Percentiles rank a stretch among this genome's conserved stretches.
phyloP scores from a whole-genome alignment of 1,284 basidiomycete species.

The Schizophyllum commune region DNA sequence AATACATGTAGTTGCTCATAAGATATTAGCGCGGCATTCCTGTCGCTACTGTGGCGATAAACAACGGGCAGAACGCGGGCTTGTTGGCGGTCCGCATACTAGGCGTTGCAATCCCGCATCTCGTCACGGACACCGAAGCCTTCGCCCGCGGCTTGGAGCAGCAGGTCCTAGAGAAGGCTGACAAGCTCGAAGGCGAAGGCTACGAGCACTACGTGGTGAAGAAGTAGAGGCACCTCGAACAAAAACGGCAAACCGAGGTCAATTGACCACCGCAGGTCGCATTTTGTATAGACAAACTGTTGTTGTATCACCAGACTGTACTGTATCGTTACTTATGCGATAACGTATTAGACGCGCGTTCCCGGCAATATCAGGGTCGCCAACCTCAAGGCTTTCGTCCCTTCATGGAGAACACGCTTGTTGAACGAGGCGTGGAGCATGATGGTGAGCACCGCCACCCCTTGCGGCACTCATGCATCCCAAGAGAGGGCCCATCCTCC shows the following conservation, averaged over 20 bases:
- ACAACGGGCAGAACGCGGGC: slow-evolving; percentile 92
- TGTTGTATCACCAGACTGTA: not conserved
- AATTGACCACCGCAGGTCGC: not conserved
- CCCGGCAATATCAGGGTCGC: not conserved
- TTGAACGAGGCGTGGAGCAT: not conserved
- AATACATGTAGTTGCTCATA: slow-evolving; percentile 1
- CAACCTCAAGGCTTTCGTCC: too few species aligned
- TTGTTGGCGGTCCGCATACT: slow-evolving; percentile 89
- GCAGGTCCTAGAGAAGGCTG: slow-evolving; percentile 83
- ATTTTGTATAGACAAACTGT: not conserved
- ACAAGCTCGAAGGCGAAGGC: slow-evolving; percentile 69
- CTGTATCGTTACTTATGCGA: not conserved
- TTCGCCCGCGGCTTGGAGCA: slow-evolving; percentile 74
- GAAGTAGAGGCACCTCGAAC: slow-evolving; percentile 8
- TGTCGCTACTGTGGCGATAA: slow-evolving; percentile 96
- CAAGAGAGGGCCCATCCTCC: not conserved
- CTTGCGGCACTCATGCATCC: not conserved
- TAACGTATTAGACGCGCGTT: not conserved
- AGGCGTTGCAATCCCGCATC: slow-evolving; percentile 39
- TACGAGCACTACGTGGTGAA: slow-evolving; percentile 74
- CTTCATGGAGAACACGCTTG: not conserved
- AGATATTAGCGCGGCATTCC: slow-evolving; percentile 80
- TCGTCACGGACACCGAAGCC: slow-evolving; percentile 63
- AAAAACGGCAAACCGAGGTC: not conserved
- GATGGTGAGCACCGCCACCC: not conserved